Conservation (phyloP, 73 alveolate genomes). For the Paramecium biaurelia region DNA sequence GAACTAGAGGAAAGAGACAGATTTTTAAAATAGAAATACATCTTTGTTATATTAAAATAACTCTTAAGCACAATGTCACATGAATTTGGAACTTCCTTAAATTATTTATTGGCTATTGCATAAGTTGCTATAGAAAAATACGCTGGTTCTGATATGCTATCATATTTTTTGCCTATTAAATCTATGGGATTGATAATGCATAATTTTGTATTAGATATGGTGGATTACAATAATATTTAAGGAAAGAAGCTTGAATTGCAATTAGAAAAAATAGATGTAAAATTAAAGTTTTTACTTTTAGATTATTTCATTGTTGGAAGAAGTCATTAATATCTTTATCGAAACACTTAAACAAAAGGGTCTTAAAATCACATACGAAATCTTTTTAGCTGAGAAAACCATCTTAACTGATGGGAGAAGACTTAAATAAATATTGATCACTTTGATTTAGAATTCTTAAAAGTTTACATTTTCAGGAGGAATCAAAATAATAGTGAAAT, state of each 20-base stretch:
- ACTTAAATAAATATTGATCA: constrained; percentile 35
- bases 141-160: not conserved
- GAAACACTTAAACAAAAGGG: not conserved
- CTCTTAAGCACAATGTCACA: not conserved
- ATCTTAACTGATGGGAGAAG: constrained; percentile 47
- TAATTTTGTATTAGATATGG: not conserved
- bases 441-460: constrained; percentile 17
- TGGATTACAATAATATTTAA: not conserved
- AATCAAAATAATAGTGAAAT: not conserved
- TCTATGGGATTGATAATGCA: constrained; percentile 21
- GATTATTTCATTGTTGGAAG: not conserved
- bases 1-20: constrained; percentile 1
- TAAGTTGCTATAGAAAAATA: not conserved
- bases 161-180: not conserved
- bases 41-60: not conserved
- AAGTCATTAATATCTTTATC: not conserved
- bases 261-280: not conserved
- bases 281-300: not conserved
- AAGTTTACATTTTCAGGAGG: constrained; percentile 51
- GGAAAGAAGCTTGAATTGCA: constrained; percentile 11
- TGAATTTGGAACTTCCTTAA: constrained; percentile 37
- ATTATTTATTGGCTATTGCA: constrained; percentile 23
- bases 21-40: not conserved
- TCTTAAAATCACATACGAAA: not conserved
- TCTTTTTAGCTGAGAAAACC: not conserved